These are phyloP conservation scores for Fragaria vesca DNA, from an alignment of 306 rosid genomes.

Conservation along the genomic window DNA sequence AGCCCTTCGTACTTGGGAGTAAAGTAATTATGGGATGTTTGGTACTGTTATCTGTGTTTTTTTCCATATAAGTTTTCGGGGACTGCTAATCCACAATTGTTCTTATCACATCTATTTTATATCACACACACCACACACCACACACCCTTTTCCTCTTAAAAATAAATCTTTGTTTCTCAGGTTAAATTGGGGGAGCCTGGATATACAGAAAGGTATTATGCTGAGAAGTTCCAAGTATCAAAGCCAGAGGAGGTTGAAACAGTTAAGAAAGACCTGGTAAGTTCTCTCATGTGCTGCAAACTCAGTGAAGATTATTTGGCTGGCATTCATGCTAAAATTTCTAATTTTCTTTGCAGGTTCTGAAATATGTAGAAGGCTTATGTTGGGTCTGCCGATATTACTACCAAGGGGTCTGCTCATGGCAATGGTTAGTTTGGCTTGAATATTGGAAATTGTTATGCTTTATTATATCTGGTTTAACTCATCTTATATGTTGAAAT, in stretches of 20 bases:
- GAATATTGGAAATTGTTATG: constrained; percentile 3
- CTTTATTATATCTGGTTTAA: constrained; percentile 12
- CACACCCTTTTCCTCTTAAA: neutral
- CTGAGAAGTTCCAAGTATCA: constrained; percentile 74
- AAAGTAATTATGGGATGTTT: neutral
- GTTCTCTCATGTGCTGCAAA: constrained; percentile 12
- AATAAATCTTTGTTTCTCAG: constrained; percentile 37
- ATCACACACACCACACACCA: too few relatives aligned
- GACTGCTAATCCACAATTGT: neutral
- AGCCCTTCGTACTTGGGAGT: neutral
- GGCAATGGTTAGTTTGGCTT: constrained; percentile 73
- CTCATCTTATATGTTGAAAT: neutral
- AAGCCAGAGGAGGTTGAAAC: constrained; percentile 57
- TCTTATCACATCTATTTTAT: neutral
- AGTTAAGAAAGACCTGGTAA: constrained; percentile 57
- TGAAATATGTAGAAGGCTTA: constrained; percentile 91
- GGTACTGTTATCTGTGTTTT: neutral
- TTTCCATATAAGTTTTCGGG: neutral
- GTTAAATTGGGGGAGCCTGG: constrained; percentile 95
- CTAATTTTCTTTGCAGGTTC: constrained; percentile 52
- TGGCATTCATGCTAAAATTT: neutral
- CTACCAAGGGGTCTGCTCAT: constrained; percentile 96
- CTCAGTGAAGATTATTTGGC: constrained; percentile 6
- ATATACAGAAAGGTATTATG: constrained; percentile 89
- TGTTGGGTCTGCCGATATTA: constrained; percentile 98